Conservation (phyloP, 2,329 filamentous ascomycete genomes). For the Diaporthe nobilis region DNA sequence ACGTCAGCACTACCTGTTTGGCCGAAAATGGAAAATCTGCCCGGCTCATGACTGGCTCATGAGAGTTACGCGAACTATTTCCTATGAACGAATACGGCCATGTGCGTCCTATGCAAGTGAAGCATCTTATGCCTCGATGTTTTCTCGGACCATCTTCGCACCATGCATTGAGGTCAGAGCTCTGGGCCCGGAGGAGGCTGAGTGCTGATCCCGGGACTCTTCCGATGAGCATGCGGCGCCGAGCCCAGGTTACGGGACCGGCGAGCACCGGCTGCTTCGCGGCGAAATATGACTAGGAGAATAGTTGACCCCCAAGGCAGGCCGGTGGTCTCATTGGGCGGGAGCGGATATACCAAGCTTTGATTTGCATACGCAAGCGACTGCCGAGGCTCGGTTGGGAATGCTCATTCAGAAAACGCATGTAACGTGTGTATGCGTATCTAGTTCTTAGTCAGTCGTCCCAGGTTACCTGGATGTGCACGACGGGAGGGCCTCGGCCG, state of each 20-base stretch:
- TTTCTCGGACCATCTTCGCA: not conserved
- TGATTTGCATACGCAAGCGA: not conserved
- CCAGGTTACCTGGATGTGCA: not conserved
- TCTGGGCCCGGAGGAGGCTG: not conserved
- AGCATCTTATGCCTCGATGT: not conserved
- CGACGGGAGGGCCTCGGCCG: not conserved
- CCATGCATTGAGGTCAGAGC: not conserved
- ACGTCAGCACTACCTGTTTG: not conserved
- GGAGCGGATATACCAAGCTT: too few species aligned
- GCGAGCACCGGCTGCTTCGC: not conserved
- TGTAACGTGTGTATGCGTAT: not conserved
- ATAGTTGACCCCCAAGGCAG: not conserved
- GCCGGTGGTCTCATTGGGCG: not conserved
- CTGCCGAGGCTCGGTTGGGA: not conserved
- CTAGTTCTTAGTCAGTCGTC: constrained; percentile 25
- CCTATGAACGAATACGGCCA: too few species aligned
- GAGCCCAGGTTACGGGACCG: not conserved
- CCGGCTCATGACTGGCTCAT: too few species aligned
- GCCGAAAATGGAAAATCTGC: not conserved
- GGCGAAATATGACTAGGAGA: not conserved
- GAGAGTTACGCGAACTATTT: not conserved
- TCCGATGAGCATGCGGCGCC: not conserved
- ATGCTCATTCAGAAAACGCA: not conserved
- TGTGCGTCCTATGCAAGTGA: not conserved
- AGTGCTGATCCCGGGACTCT: not conserved